Conservation (phyloP, 352 stramenopile species). For the Phytophthora pisi region DNA sequence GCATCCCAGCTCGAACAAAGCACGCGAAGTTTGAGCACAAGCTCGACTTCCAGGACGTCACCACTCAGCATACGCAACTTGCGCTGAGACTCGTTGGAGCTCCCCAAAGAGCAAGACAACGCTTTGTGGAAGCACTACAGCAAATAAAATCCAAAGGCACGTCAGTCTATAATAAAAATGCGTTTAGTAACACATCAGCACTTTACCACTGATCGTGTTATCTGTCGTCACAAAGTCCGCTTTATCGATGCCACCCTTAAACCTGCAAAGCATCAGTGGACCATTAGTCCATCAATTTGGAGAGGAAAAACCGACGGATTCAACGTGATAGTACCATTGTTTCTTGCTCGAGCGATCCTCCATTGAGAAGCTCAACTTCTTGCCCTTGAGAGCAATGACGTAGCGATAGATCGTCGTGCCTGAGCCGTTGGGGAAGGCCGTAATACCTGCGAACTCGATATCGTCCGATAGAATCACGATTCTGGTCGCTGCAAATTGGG, state of each 20-base stretch:
- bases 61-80: background rate
- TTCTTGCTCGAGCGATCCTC: constrained; percentile 24
- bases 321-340: constrained; percentile 12
- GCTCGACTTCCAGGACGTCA: background rate
- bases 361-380: constrained; percentile 28
- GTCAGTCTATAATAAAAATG: too few relatives aligned
- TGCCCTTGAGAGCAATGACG: constrained; percentile 10
- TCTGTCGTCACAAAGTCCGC: too few relatives aligned
- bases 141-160: background rate
- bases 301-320: too few relatives aligned
- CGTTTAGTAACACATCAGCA: too few relatives aligned
- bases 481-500: too few relatives aligned
- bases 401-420: constrained; percentile 10
- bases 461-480: too few relatives aligned
- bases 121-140: background rate
- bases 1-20: background rate
- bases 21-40: background rate
- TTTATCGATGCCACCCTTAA: too few relatives aligned
- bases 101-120: background rate
- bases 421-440: too few relatives aligned
- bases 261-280: too few relatives aligned
- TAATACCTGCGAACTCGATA: too few relatives aligned
- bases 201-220: too few relatives aligned
- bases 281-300: too few relatives aligned
- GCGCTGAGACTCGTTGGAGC: background rate